These are phyloP conservation scores for Aspergillus carbonarius DNA, from an alignment of 2,329 filamentous ascomycete species.

Conservation along the genomic window DNA sequence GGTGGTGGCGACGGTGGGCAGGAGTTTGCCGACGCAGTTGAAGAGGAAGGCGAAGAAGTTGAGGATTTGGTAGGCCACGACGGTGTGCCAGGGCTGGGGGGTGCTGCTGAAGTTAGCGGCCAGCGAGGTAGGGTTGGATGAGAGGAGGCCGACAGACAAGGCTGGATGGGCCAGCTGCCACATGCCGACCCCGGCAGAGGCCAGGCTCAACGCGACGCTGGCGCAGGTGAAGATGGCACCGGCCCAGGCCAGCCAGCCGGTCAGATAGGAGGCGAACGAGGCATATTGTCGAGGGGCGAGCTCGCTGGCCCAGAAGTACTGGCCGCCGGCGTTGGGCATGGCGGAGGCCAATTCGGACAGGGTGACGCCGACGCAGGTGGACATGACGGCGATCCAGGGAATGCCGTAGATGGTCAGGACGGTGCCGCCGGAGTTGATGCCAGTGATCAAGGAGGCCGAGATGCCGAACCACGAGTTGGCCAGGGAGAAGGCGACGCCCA, in stretches of 20 bases:
- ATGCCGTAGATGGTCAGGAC: conserved; percentile 52
- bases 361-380: conserved; percentile 46
- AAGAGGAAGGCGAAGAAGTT: conserved; percentile 51
- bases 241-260: conserved; percentile 54
- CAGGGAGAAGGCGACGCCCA: conserved; percentile 52
- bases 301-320: conserved; percentile 54
- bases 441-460: conserved; percentile 49
- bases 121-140: no score
- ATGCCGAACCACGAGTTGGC: conserved; percentile 55
- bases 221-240: conserved; percentile 56
- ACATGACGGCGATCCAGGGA: conserved; percentile 47
- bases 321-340: conserved; percentile 52
- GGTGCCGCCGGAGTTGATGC: conserved; percentile 52
- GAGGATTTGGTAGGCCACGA: conserved; percentile 48
- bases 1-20: conserved; percentile 41
- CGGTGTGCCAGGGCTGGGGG: conserved; percentile 35
- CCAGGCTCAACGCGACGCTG: conserved; percentile 52
- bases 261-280: conserved; percentile 48
- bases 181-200: conserved; percentile 51
- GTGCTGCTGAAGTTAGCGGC: conserved; percentile 23
- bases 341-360: conserved; percentile 50
- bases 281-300: conserved; percentile 47
- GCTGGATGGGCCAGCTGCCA: conserved; percentile 53
- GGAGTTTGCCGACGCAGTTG: conserved; percentile 43
- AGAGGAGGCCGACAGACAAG: conserved; percentile 52